A percentile compares a stretch with the other conserved stretches of the same genome.
Conservation (phyloP, 2,329 filamentous ascomycete species). For the Verticillium dahliae region DNA sequence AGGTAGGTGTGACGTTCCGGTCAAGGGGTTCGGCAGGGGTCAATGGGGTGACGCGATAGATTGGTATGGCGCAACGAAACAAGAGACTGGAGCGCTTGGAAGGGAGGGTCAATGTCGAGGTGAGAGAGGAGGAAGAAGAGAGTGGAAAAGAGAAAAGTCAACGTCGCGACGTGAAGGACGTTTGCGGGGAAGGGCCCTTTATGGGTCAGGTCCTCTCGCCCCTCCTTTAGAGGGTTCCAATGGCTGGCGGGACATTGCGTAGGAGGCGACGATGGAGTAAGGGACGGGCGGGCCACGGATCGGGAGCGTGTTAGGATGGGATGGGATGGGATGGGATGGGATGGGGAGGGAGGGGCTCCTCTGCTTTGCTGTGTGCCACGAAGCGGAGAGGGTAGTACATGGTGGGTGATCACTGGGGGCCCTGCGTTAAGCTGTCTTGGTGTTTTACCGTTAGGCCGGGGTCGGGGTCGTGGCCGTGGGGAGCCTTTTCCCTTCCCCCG, state of each 20-base stretch:
- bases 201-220: not conserved
- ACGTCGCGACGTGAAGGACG: not conserved
- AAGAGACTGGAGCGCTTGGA: not conserved
- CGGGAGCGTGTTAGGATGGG: not conserved
- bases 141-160: not conserved
- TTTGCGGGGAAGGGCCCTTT: constrained; percentile 2
- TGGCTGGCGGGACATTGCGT: not conserved
- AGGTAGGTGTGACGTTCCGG: not conserved
- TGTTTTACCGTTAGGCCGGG: constrained; percentile 11
- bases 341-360: no score
- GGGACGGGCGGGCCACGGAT: not conserved
- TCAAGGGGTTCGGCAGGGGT: not conserved
- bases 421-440: not conserved
- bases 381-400: no score
- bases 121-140: not conserved
- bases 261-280: not conserved
- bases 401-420: no score
- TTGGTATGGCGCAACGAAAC: not conserved
- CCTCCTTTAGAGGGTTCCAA: not conserved
- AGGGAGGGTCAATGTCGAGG: not conserved
- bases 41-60: not conserved
- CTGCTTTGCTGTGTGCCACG: no score
- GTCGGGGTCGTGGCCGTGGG: constrained; percentile 6
- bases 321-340: no score
- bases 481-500: constrained; percentile 11